Base-by-base conservation (phyloP, 495 filamentous ascomycete species). In the Cenococcum geophilum region DNA sequence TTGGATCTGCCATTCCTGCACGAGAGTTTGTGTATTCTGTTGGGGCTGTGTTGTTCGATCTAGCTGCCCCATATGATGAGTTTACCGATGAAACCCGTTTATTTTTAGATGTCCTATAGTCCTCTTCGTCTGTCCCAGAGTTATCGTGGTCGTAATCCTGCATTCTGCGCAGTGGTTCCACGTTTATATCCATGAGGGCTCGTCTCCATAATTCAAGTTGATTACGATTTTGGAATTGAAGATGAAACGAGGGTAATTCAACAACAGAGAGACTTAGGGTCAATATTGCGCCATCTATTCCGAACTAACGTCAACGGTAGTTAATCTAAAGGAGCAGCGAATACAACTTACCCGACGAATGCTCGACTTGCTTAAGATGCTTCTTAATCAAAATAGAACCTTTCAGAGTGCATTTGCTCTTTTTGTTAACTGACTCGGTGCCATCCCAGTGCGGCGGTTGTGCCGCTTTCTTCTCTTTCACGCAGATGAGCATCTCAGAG, bases 371-470 rank as follows among this genome's bases (percentile, higher is more conserved):
- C 70, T 95, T 95, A 43, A 99, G 79, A 72, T 99, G 93, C 76
- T 96, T 97, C 78, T 95, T 97, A 72, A 99, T 99, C 55, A 97
- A 78, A 58, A 99, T 99, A 1, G 95, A 97, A 8, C 93, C 93
- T 75, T 99, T 99, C 36, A 99, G 77, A 6, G 91, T 96, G 75
- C 86, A 96, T 57, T 89, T 85, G 6, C 80, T 73, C 72, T 88
- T 93, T 25, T 60, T 57, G 21, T 52, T 62, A 1, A 65, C 55
- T 1, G 78, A 70, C n/a, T 74, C 71, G 4, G 79, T 78, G 16
- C 84, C 82, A 34, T 84, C 82, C 84, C 84, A 88, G 64, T 86
- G 79, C 59, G 76, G 74, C 64, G 72, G 72, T 6, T 81, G 78
- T 4, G 77, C 64, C 25, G 79, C 73, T 73, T 91, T 95, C 81